Conservation (phyloP, 805 yeast genomes). For the Metschnikowia colocasiae region DNA sequence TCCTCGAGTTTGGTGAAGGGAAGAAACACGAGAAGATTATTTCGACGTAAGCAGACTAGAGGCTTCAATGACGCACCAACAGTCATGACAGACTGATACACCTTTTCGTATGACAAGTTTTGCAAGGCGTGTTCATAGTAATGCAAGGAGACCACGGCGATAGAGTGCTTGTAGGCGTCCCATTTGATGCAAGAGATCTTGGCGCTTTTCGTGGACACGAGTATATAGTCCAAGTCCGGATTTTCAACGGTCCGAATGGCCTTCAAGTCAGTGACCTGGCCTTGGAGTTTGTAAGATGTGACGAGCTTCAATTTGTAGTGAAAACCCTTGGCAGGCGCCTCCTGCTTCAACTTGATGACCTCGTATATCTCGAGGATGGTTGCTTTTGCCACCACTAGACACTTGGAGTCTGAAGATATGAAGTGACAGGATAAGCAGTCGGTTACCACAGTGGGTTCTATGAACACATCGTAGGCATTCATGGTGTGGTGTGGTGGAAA, state of each 20-base stretch:
- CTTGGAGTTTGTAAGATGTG: constrained; percentile 69
- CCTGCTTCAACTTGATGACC: constrained; percentile 26
- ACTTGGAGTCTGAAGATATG: constrained; percentile 41
- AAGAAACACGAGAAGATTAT: constrained; percentile 66
- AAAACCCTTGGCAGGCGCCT: constrained; percentile 17
- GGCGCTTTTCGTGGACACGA: constrained; percentile 68
- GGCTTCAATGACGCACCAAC: constrained; percentile 57
- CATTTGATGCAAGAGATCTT: constrained; percentile 75
- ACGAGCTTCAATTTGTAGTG: constrained; percentile 33
- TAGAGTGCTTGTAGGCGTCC: constrained; percentile 49
- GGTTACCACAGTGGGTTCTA: constrained; percentile 72
- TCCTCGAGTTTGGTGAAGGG: constrained; percentile 53
- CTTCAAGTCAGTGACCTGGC: constrained; percentile 58
- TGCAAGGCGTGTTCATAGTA: constrained; percentile 73
- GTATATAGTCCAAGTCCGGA: constrained; percentile 53
- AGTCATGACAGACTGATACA: constrained; percentile 43
- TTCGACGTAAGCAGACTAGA: constrained; percentile 56
- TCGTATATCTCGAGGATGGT: constrained; percentile 63
- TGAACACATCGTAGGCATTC: constrained; percentile 77
- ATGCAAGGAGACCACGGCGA: constrained; percentile 79
- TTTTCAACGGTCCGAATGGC: constrained; percentile 46
- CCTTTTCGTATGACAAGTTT: constrained; percentile 43
- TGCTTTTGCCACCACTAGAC: constrained; percentile 68
- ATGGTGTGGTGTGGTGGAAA: constrained; percentile 32
- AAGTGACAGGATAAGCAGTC: constrained; percentile 54